Evolutionary conservation across 2,329 filamentous ascomycete species (phyloP), one percentile per base, ranked within the genome.

Genomic region (Tolypocladium capitatum): DNA sequence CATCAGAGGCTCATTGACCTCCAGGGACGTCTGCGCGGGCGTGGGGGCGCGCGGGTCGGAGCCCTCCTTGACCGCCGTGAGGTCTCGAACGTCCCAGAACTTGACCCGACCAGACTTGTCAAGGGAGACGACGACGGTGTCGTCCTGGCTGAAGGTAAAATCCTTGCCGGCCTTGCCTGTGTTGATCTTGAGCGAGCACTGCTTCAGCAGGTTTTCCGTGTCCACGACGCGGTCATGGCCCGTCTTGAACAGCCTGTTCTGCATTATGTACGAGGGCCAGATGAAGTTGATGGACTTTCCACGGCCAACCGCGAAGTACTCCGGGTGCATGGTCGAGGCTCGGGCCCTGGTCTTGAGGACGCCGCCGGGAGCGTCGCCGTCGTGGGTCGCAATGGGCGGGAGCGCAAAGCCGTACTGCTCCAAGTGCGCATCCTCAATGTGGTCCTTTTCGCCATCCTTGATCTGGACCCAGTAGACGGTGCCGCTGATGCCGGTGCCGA

Each of bases 91-190:
- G 64, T 98, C 92, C 94, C 92, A 98, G 73, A 98, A 96, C 67
- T 94, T 92, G 69, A 97, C 83, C 52, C 88, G 83, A 43, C 92
- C 94, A 50, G 89, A 91, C 71, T 98, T 98, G 66, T 98, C 94
- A 46, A 98, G 79, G 44, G 91, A 96, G 43, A 94, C 90, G 56
- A 98, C 88, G 36, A 91, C 83, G 2, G 84, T 86, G 64, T 98
- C 92, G 64, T 98, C 92, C 64, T 94, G 90, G 65, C 91, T 96
- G 68, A 98, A 98, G 43, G 83, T 85, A 63, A 98, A 98, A 64
- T 98, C 92, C 67, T 98, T 98, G 53, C 90, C 92, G 55, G 92
- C 91, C 72, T 98, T 98, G 56, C 91, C 92, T 52, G 90, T 97
- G 56, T 91, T 88, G 66, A 98, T 95, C 68, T 90, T 94, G 54